Conservation (phyloP, 2,329 filamentous ascomycete species). For the Huntiella bhutanensis region DNA sequence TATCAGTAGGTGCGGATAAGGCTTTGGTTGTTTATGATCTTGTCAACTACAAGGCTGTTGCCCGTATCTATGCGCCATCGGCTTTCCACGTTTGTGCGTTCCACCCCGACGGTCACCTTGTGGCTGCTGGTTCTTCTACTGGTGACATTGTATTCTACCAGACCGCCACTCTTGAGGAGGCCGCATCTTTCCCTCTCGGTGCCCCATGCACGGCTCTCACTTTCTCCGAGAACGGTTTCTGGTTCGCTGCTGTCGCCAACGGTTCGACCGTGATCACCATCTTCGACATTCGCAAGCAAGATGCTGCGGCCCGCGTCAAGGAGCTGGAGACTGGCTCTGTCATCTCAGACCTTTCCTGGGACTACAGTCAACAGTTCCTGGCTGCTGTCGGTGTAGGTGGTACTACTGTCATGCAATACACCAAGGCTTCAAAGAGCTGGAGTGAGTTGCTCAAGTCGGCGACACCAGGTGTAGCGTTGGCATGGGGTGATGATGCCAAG, state of each 20-base stretch:
- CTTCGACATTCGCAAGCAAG: constrained; percentile 84
- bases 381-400: constrained; percentile 64
- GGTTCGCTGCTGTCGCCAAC: constrained; percentile 70
- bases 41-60: constrained; percentile 43
- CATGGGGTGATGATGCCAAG: constrained; percentile 60
- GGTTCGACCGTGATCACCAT: constrained; percentile 63
- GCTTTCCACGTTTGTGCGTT: constrained; percentile 62
- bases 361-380: constrained; percentile 88
- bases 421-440: constrained; percentile 76
- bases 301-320: constrained; percentile 63
- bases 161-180: constrained; percentile 57
- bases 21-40: constrained; percentile 83
- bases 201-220: constrained; percentile 55
- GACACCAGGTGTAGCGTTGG: constrained; percentile 50
- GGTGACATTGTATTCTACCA: constrained; percentile 81
- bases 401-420: constrained; percentile 74
- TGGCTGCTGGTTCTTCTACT: constrained; percentile 63
- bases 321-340: constrained; percentile 66
- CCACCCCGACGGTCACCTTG: constrained; percentile 90
- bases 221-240: constrained; percentile 95
- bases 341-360: constrained; percentile 67
- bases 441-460: constrained; percentile 65
- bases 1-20: constrained; percentile 80
- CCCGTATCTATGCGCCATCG: constrained; percentile 61
- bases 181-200: constrained; percentile 52